Evolutionary conservation across 371 early-diverging fungal species (phyloP), one percentile per base, ranked within the genome.

Genomic region (Chytridium lagenaria): DNA sequence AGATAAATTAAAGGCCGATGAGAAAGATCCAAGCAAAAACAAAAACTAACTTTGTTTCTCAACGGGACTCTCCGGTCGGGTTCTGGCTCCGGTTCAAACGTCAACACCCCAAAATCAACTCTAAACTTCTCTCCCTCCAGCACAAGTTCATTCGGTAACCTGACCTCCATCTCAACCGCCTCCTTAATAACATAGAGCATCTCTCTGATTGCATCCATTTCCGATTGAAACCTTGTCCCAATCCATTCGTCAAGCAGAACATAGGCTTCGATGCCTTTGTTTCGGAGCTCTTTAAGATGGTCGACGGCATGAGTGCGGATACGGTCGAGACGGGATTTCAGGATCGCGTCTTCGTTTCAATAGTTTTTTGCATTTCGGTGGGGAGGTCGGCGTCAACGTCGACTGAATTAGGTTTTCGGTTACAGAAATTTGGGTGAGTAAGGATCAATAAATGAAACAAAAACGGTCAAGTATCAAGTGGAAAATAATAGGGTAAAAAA

Each of bases 161-260:
- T 71, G 0, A 73, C 68, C 72, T 88, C 88, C 22, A 74, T 64
- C 75, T 88, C 88, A 44, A 88, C 78, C 2, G 86, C 87, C 61
- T 88, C 86, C 70, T 84, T 84, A 66, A 88, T 80, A 2, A 84
- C 59, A 37, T 65, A 52, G 33, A 80, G 28, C 74, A 88, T 67
- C 26, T 87, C 85, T 26, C 80, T 76, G 49, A 85, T 81, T 3
- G 85, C 83, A 34, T 84, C 85, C 80, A 88, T 86, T 68, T 88
- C 88, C 22, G 78, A 73, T 40, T 78, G 77, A 78, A 83, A 88
- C 3, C 85, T 59, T 0, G 59, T 12, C 7, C 75, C 75, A 38
- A 86, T 83, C 81, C 85, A 85, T 44, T 86, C 86, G 52, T 86
- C 86, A 7, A 88, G 73, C 28, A 74, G 76, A 33, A 71, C 66